Evolutionary conservation across 2,329 filamentous ascomycete species (phyloP).

Genomic region (Elsinoe necatrix): DNA sequence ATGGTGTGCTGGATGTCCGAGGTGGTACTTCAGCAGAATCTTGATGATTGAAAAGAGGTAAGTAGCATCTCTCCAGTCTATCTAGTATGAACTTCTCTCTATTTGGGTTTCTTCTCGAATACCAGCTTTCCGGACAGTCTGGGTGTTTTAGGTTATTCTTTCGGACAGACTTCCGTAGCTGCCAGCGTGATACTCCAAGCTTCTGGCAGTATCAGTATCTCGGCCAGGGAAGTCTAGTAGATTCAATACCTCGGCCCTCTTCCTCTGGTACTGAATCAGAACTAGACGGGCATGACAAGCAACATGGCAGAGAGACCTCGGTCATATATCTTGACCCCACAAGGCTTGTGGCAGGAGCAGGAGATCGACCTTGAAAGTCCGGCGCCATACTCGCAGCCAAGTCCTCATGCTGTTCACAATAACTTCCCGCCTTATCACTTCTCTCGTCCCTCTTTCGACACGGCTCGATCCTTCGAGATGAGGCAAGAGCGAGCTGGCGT

Average conservation of each 20-base stretch:
- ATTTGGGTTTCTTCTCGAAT: not conserved
- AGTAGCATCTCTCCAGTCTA: not conserved
- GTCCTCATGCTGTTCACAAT: not conserved
- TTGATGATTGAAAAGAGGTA: not conserved
- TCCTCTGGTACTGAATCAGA: not conserved
- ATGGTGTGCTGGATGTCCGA: conserved; percentile 3
- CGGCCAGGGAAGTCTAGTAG: too few relatives aligned
- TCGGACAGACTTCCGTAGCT: too few relatives aligned
- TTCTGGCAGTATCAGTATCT: too few relatives aligned
- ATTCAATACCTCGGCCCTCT: not conserved
- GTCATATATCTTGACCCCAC: not conserved
- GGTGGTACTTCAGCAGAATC: not conserved
- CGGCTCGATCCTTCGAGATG: not conserved
- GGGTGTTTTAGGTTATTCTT: not conserved
- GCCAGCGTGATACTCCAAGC: too few relatives aligned
- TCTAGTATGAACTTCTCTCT: not conserved
- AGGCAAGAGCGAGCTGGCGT: not conserved
- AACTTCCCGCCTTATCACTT: not conserved
- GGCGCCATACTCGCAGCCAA: not conserved
- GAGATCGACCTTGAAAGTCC: not conserved
- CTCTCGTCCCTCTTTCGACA: not conserved
- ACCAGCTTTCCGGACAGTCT: not conserved
- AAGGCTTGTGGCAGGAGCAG: not conserved
- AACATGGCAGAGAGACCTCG: not conserved
- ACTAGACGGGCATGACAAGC: not conserved